Conservation (phyloP, 257 asterid species). For the Fraxinus pennsylvanica region DNA sequence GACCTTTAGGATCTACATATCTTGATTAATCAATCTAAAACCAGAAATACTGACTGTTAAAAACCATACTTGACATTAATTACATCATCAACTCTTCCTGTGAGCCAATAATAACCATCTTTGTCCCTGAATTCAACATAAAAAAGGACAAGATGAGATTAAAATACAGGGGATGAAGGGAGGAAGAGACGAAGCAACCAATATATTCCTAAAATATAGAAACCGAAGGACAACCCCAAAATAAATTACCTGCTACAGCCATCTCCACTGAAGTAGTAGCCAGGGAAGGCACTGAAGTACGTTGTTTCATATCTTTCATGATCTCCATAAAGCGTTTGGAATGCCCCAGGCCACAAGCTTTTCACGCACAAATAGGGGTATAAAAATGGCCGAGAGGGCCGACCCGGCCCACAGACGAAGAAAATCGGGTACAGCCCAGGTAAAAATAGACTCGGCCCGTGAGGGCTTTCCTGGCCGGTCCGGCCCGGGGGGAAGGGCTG, state of each 20-base stretch:
- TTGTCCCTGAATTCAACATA: slow-evolving; percentile 61
- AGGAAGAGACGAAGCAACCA: neutral
- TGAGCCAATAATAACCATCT: slow-evolving; percentile 97
- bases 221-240: slow-evolving; percentile 18
- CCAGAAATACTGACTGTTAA: neutral
- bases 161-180: neutral
- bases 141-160: slow-evolving; percentile 4
- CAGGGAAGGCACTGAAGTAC: slow-evolving; percentile 98
- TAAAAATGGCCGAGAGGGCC: too few species aligned
- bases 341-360: slow-evolving; percentile 96
- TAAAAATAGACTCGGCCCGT: too few species aligned
- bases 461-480: too few species aligned
- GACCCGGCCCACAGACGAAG: too few species aligned
- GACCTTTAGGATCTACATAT: neutral
- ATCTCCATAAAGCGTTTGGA: slow-evolving; percentile 91
- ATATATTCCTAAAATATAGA: neutral
- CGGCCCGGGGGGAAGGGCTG: too few species aligned
- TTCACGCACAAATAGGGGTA: slow-evolving; percentile 59
- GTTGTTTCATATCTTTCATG: slow-evolving; percentile 97
- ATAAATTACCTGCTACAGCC: slow-evolving; percentile 88
- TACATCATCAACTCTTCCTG: slow-evolving; percentile 99
- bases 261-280: slow-evolving; percentile 96
- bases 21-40: slow-evolving; percentile 19
- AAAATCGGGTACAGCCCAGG: too few species aligned
- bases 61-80: slow-evolving; percentile 82